phyloP scores from a whole-genome alignment of 768 basidiomycete genomes.

The Phylloporus arenicola region DNA sequence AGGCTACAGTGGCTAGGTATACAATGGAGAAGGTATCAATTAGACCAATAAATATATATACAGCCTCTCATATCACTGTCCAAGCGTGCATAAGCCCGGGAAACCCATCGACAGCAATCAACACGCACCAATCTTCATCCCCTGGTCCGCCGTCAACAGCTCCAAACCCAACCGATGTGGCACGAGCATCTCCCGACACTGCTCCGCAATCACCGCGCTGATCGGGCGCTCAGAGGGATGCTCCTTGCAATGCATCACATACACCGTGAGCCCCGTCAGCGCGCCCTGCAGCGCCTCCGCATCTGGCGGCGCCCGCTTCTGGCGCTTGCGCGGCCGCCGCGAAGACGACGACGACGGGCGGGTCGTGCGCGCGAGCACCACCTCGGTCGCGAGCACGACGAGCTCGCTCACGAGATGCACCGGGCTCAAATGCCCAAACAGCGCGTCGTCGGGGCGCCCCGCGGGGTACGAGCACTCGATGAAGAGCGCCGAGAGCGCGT shows the following conservation, averaged over 20 bases:
- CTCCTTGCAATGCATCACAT: constrained; percentile 86
- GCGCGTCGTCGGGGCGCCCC: constrained; percentile 55
- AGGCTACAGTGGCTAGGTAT: constrained; percentile 38
- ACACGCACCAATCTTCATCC: constrained; percentile 72
- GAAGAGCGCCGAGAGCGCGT: constrained; percentile 71
- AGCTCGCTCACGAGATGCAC: constrained; percentile 77
- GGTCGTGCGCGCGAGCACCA: constrained; percentile 41
- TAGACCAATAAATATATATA: constrained; percentile 7
- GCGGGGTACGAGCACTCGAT: constrained; percentile 92
- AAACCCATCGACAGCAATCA: background rate
- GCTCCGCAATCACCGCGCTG: constrained; percentile 63
- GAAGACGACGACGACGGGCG: background rate
- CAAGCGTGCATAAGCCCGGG: background rate
- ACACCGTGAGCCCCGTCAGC: constrained; percentile 61
- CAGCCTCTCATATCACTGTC: constrained; percentile 34
- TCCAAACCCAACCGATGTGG: constrained; percentile 62
- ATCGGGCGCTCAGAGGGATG: constrained; percentile 51
- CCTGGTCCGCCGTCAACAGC: constrained; percentile 69
- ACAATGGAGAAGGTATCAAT: constrained; percentile 27
- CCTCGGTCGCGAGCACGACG: constrained; percentile 58
- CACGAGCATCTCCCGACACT: constrained; percentile 61
- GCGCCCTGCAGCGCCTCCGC: constrained; percentile 45
- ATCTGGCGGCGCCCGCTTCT: constrained; percentile 33
- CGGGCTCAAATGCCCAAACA: constrained; percentile 87
- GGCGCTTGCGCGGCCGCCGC: constrained; percentile 31